These are phyloP conservation scores for Metschnikowia peoriensis DNA, from an alignment of 805 yeast genomes.

Conservation along the genomic window DNA sequence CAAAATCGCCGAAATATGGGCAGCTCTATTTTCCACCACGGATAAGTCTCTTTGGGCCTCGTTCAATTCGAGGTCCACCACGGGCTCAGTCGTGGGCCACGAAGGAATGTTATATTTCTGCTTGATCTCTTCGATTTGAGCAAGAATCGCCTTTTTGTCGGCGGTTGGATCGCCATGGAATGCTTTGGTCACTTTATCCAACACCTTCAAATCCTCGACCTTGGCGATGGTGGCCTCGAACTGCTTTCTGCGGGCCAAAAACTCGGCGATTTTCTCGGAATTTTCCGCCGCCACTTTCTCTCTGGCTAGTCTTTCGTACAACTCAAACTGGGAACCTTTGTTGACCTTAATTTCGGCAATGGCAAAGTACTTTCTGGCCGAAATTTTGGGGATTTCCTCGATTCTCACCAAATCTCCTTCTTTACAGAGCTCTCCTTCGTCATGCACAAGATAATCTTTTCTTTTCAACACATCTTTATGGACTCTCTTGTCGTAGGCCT, in stretches of 20 bases:
- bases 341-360: slow-evolving; percentile 87
- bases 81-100: slow-evolving; percentile 43
- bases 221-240: slow-evolving; percentile 28
- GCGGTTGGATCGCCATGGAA: slow-evolving; percentile 25
- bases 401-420: slow-evolving; percentile 96
- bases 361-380: slow-evolving; percentile 81
- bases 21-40: slow-evolving; percentile 26
- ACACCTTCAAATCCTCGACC: slow-evolving; percentile 37
- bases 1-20: slow-evolving; percentile 41
- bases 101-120: slow-evolving; percentile 35
- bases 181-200: slow-evolving; percentile 30
- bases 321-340: slow-evolving; percentile 88
- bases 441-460: slow-evolving; percentile 88
- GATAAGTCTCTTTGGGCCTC: slow-evolving; percentile 27
- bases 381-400: slow-evolving; percentile 82
- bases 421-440: slow-evolving; percentile 85
- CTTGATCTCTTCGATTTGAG: slow-evolving; percentile 36
- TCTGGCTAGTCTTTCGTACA: slow-evolving; percentile 73
- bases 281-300: slow-evolving; percentile 67
- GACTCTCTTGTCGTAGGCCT: slow-evolving; percentile 65
- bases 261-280: slow-evolving; percentile 49
- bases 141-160: slow-evolving; percentile 24
- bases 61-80: slow-evolving; percentile 33
- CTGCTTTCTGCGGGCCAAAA: slow-evolving; percentile 44
- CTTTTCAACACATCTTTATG: slow-evolving; percentile 75